Evolutionary conservation across 331 rosid genomes (phyloP).

Genomic region (Spiraea crenata): DNA sequence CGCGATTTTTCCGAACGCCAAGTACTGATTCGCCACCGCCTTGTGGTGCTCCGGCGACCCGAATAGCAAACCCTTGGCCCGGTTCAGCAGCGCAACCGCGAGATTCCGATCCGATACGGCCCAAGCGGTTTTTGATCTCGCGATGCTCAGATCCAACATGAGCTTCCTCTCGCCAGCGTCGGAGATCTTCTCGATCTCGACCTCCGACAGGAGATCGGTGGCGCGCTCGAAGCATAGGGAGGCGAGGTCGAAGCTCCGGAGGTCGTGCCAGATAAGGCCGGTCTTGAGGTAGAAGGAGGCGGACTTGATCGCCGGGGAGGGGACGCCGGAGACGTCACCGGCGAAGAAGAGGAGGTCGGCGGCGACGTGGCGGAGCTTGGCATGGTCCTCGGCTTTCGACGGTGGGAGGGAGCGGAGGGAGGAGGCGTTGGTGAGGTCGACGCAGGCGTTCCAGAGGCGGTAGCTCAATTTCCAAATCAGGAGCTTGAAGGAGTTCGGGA

Average conservation of each 20-base stretch:
- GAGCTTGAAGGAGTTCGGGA: conserved; percentile 61
- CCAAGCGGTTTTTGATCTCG: conserved; percentile 85
- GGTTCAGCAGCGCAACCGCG: conserved; percentile 59
- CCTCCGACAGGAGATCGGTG: conserved; percentile 59
- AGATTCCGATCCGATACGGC: conserved; percentile 68
- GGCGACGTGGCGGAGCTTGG: conserved; percentile 73
- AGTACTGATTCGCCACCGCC: conserved; percentile 61
- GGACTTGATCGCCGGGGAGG: conserved; percentile 59
- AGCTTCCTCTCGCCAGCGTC: conserved; percentile 52
- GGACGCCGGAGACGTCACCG: conserved; percentile 54
- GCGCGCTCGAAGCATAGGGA: conserved; percentile 84
- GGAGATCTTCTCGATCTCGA: conserved; percentile 30
- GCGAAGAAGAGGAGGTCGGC: conserved; percentile 66
- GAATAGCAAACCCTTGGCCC: conserved; percentile 66
- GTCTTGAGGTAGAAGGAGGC: conserved; percentile 78
- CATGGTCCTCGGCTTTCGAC: conserved; percentile 41
- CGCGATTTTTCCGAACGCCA: conserved; percentile 55
- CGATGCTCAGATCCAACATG: conserved; percentile 64
- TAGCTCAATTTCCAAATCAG: conserved; percentile 86
- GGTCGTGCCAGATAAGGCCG: conserved; percentile 69
- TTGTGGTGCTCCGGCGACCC: conserved; percentile 52
- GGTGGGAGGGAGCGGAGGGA: conserved; percentile 48
- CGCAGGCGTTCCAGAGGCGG: conserved; percentile 95
- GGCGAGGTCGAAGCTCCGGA: conserved; percentile 70
- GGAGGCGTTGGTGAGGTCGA: conserved; percentile 77